Percentiles rank a stretch among this genome's conserved stretches.
Conservation (phyloP, 2,329 filamentous ascomycete genomes). For the Alternaria arborescens region DNA sequence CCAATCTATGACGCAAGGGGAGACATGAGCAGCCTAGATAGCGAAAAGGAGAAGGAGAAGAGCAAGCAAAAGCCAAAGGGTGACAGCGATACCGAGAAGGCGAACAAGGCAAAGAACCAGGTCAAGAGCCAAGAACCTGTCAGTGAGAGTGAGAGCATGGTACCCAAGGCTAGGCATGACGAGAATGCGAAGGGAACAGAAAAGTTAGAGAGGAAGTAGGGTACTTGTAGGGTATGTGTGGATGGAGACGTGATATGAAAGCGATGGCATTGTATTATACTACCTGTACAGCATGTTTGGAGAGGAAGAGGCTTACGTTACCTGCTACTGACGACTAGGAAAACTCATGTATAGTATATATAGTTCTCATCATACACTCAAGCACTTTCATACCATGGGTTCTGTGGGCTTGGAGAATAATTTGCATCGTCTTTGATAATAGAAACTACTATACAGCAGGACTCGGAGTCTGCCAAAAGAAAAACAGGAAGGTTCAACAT, state of each 20-base stretch:
- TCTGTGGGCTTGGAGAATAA: neutral
- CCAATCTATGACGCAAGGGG: slow-evolving; percentile 14
- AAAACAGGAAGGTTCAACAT: neutral
- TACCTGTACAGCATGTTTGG: slow-evolving; percentile 7
- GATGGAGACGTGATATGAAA: neutral
- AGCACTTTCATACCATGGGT: neutral
- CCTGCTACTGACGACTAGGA: neutral
- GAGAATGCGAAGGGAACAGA: slow-evolving; percentile 32
- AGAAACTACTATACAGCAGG: slow-evolving; percentile 6
- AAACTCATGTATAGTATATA: slow-evolving; percentile 4
- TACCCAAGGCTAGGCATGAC: slow-evolving; percentile 63
- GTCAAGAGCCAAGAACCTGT: slow-evolving; percentile 16
- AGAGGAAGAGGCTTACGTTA: neutral
- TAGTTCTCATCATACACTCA: neutral
- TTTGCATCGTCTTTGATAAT: neutral
- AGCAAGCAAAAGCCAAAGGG: slow-evolving; percentile 16
- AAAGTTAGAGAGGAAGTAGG: slow-evolving; percentile 7
- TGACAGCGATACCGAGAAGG: neutral
- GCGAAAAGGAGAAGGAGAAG: slow-evolving; percentile 17
- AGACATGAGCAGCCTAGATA: slow-evolving; percentile 16
- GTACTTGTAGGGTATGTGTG: neutral
- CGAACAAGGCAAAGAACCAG: slow-evolving; percentile 6
- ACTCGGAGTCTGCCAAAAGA: neutral
- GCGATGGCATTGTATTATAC: slow-evolving; percentile 15
- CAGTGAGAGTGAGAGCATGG: slow-evolving; percentile 55